Conservation (phyloP, 129 eudicot species). For the Artemisia argyi region DNA sequence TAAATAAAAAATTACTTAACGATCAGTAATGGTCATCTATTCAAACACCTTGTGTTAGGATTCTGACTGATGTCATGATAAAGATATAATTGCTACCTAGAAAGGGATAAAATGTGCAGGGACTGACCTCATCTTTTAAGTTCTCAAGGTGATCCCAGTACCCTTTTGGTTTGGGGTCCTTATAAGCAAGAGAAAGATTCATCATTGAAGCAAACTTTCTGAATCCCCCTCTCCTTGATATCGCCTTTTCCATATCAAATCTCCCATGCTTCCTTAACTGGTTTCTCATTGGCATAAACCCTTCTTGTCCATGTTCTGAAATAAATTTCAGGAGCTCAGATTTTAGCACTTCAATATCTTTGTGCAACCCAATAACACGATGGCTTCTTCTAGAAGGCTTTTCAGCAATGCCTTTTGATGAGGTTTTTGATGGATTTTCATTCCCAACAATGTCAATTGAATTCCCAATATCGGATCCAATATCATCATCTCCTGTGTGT, state of each 20-base stretch:
- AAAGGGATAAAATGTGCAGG: not conserved
- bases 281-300: conserved; percentile 98
- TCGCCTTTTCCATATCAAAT: conserved; percentile 92
- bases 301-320: conserved; percentile 85
- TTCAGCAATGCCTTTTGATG: conserved; percentile 25
- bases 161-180: conserved; percentile 92
- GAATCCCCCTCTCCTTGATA: conserved; percentile 90
- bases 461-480: conserved; percentile 14
- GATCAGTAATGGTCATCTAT: conserved; percentile 1
- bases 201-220: conserved; percentile 79
- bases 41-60: conserved; percentile 2
- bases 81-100: not conserved
- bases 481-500: conserved; percentile 30
- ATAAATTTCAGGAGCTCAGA: conserved; percentile 68
- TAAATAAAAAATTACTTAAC: not conserved
- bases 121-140: conserved; percentile 81
- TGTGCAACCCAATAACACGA: conserved; percentile 80
- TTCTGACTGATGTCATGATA: not conserved
- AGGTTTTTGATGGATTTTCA: conserved; percentile 20
- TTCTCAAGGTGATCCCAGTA: conserved; percentile 96
- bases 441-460: conserved; percentile 15
- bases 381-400: conserved; percentile 55
- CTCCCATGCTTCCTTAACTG: conserved; percentile 89
- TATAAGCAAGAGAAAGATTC: conserved; percentile 93
- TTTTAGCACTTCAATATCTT: conserved; percentile 79